Evolutionary conservation across 805 yeast genomes (phyloP), one percentile per base, ranked within the genome.

Genomic region (Metschnikowia cerradonensis): DNA sequence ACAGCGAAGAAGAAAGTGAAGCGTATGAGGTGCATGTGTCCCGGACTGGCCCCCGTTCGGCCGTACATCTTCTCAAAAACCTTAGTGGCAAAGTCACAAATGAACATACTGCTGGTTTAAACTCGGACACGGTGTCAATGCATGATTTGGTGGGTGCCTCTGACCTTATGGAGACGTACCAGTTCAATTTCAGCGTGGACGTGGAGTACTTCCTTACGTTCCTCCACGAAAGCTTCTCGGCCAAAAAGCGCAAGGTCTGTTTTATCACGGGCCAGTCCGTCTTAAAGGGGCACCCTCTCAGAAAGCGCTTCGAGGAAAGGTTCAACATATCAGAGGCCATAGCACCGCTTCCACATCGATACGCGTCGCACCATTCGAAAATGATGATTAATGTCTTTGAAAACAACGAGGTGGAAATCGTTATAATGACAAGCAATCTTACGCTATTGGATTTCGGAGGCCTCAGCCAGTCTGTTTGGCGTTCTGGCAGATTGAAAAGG

Each of bases 381-480:
- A 67, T 85, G 77, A 81, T 85, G 73, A 67, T 86, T 13, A 84
- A 84, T 58, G 67, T 77, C 51, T 82, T 72, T 58, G 61, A 61
- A 2, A 79, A 79, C 53, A 68, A 67, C 15, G 64, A 75, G 0
- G 63, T 76, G 32, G 82, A 79, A 59, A 63, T 86, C 0, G 80
- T 79, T 20, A 67, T 85, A 22, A 79, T 84, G 63, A 80, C 89
- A 1, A 76, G 79, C 62, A 86, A 86, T 62, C 61, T 84, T 48
- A 81, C 84, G 0, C 63, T 64, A 34, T 60, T 75, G 0, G 91
- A 86, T 62, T 76, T 81, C 46, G 67, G 68, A 4, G 73, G 75
- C 1, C 80, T 85, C 50, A 84, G 86, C 6, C 90, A 85, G 59
- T 82, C 83, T 73, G 67, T 78, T 32, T 85, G 90, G 90, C 64